A percentile compares a stretch with the other conserved stretches of the same genome.
phyloP scores from a whole-genome alignment of 208 protist species.

The Trichomonas vaginalis region DNA sequence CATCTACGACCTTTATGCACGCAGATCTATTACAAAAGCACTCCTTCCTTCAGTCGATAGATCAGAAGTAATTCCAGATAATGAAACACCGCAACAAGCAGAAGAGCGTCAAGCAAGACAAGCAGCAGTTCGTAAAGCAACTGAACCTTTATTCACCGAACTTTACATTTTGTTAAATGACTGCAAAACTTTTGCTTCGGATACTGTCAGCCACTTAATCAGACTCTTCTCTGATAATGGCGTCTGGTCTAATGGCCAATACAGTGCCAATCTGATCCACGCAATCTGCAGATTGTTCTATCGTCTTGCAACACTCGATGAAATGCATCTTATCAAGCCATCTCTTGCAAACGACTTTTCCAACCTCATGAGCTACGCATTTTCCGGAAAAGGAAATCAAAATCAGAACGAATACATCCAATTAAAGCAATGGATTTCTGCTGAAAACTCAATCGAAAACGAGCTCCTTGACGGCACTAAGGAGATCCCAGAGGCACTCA shows the following conservation, averaged over 20 bases:
- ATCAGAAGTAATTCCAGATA: too few relatives aligned
- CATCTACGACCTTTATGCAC: neutral
- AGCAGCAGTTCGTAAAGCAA: neutral
- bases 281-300: neutral
- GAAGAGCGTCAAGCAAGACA: neutral
- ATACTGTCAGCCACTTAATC: neutral
- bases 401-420: too few relatives aligned
- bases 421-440: too few relatives aligned
- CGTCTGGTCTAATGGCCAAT: neutral
- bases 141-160: neutral
- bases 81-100: too few relatives aligned
- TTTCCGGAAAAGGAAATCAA: neutral
- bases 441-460: too few relatives aligned
- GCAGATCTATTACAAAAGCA: neutral
- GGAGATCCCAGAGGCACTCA: neutral
- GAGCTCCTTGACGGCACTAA: too few relatives aligned
- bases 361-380: neutral
- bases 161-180: neutral
- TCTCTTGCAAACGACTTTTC: neutral
- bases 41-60: neutral
- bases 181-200: neutral
- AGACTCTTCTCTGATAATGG: neutral
- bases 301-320: neutral
- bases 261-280: neutral
- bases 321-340: neutral